These are phyloP conservation scores for Cenococcum geophilum DNA, from an alignment of 495 filamentous ascomycete genomes.

Conservation along the genomic window DNA sequence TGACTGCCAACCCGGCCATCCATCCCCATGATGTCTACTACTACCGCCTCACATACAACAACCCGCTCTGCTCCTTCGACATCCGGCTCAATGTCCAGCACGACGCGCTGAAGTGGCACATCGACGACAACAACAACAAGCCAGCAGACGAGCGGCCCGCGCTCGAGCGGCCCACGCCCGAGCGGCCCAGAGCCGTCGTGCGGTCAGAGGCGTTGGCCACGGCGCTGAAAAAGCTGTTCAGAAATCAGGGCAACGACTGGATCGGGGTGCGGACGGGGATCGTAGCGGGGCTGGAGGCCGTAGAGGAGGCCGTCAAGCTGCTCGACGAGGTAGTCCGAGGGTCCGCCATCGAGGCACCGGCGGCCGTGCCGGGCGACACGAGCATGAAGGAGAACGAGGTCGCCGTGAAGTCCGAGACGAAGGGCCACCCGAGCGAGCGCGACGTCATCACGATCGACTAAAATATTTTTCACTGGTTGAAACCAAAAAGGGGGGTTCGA, in stretches of 20 bases:
- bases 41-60: slow-evolving; percentile 32
- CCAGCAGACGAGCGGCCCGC: slow-evolving; percentile 6
- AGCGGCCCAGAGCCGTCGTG: not conserved
- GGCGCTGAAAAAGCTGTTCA: slow-evolving; percentile 29
- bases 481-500: too few species aligned
- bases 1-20: slow-evolving; percentile 14
- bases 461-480: too few species aligned
- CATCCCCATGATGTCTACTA: slow-evolving; percentile 24
- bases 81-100: slow-evolving; percentile 24
- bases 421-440: not conserved
- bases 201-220: slow-evolving; percentile 16
- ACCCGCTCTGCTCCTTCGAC: slow-evolving; percentile 29
- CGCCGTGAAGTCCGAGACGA: not conserved
- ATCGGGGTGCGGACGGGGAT: slow-evolving; percentile 33
- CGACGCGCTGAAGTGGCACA: slow-evolving; percentile 27
- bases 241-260: slow-evolving; percentile 31
- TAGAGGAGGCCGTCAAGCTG: slow-evolving; percentile 26
- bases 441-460: slow-evolving; percentile 17
- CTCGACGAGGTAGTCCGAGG: slow-evolving; percentile 31
- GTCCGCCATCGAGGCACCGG: not conserved
- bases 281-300: slow-evolving; percentile 29
- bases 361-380: not conserved
- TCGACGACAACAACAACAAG: slow-evolving; percentile 23
- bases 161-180: slow-evolving; percentile 11
- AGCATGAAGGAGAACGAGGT: not conserved